These are phyloP conservation scores for Gilbertella persicaria DNA, from an alignment of 371 early-diverging fungal genomes.

Conservation along the genomic window DNA sequence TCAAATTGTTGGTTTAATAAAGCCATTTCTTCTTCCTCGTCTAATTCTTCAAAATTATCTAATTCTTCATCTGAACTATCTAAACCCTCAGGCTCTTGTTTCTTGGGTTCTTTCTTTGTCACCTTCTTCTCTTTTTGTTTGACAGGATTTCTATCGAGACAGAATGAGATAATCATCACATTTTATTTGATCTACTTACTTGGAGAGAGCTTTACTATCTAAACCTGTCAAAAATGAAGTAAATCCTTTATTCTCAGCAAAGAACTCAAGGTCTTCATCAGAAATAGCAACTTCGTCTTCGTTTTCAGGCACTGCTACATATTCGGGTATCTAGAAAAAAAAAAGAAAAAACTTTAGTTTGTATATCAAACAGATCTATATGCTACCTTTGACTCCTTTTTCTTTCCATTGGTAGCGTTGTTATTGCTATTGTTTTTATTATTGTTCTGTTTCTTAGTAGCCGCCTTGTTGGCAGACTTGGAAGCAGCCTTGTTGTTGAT, in stretches of 20 bases:
- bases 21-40: slow-evolving; percentile 23
- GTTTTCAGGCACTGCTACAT: slow-evolving; percentile 27
- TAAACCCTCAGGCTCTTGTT: slow-evolving; percentile 12
- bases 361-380: neutral
- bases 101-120: slow-evolving; percentile 1
- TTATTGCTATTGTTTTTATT: neutral
- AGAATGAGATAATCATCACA: neutral
- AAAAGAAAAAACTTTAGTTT: neutral
- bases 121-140: slow-evolving; percentile 22
- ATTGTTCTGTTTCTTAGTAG: neutral
- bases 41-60: slow-evolving; percentile 36
- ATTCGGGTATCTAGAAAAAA: slow-evolving; percentile 16
- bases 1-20: slow-evolving; percentile 33
- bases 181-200: slow-evolving; percentile 21
- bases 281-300: slow-evolving; percentile 51
- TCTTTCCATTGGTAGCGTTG: neutral
- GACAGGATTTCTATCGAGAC: slow-evolving; percentile 15
- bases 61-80: slow-evolving; percentile 44
- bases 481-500: neutral
- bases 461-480: neutral
- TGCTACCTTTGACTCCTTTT: neutral
- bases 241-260: slow-evolving; percentile 38
- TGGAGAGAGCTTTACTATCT: slow-evolving; percentile 44
- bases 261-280: slow-evolving; percentile 68
- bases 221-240: slow-evolving; percentile 49